Percentiles rank a stretch among this genome's conserved stretches.
Evolutionary conservation across 192 early-diverging fungal genomes (phyloP).

Genomic region (Paraglomus brasilianum): DNA sequence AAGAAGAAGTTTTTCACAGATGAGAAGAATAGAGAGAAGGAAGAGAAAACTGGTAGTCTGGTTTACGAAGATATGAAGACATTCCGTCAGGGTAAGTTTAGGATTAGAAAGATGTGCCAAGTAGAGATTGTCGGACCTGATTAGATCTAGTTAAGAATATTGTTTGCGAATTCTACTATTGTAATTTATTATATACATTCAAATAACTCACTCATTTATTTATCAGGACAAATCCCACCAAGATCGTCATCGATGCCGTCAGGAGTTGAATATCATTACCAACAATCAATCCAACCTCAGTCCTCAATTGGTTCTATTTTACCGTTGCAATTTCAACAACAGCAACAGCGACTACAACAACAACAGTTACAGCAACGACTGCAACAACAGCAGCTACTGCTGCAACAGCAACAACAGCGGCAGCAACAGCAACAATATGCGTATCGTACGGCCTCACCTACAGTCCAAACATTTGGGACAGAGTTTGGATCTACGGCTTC

Average conservation of each 20-base stretch:
- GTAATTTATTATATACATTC: too few relatives aligned
- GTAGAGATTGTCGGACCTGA: too few relatives aligned
- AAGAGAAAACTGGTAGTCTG: too few relatives aligned
- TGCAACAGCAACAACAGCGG: neutral
- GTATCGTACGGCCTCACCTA: neutral
- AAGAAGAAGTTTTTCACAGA: neutral
- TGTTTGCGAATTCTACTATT: too few relatives aligned
- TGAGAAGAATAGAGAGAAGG: too few relatives aligned
- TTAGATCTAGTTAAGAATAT: too few relatives aligned
- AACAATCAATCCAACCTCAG: neutral
- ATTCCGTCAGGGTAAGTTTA: too few relatives aligned
- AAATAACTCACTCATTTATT: too few relatives aligned
- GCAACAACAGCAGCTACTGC: too few relatives aligned
- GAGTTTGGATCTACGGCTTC: neutral
- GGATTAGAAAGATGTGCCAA: too few relatives aligned
- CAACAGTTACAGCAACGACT: neutral
- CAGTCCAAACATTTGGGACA: neutral
- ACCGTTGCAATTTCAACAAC: neutral
- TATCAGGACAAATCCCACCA: neutral
- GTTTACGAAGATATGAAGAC: neutral
- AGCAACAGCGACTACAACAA: slow-evolving; percentile 4
- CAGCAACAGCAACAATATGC: neutral
- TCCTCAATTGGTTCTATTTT: too few relatives aligned
- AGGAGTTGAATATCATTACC: neutral
- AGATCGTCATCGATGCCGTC: slow-evolving; percentile 5